These are phyloP conservation scores for Paragyromitra xinjiangensis DNA, from an alignment of 495 filamentous ascomycete genomes.

Conservation along the genomic window DNA sequence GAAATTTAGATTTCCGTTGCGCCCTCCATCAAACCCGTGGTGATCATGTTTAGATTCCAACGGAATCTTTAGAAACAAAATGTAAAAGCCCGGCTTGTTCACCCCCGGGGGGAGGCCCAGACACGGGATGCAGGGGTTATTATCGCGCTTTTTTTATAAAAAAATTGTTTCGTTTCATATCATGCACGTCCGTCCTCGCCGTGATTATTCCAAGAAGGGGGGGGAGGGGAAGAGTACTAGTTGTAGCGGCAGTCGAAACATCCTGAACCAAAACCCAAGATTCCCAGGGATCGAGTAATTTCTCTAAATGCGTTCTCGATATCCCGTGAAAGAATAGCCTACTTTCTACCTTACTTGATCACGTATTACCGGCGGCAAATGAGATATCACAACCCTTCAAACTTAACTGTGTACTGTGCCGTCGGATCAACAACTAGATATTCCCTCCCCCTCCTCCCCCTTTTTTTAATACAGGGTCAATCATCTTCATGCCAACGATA, in stretches of 20 bases:
- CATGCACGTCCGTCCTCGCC: constrained; percentile 18
- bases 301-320: constrained; percentile 2
- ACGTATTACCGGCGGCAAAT: constrained; percentile 33
- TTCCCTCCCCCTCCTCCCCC: not conserved
- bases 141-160: not conserved
- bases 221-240: not conserved
- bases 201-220: constrained; percentile 13
- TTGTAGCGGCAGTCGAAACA: constrained; percentile 1
- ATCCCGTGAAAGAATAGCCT: constrained; percentile 37
- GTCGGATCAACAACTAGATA: constrained; percentile 24
- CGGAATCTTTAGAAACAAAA: not conserved
- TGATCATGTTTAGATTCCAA: not conserved
- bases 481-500: constrained; percentile 39
- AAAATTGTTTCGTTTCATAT: constrained; percentile 42
- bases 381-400: constrained; percentile 37
- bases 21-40: not conserved
- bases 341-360: constrained; percentile 27
- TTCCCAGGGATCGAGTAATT: constrained; percentile 27
- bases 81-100: not conserved
- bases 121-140: constrained; percentile 24
- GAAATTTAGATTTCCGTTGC: constrained; percentile 13
- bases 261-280: constrained; percentile 23
- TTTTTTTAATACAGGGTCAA: constrained; percentile 32
- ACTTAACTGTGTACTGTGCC: constrained; percentile 26
- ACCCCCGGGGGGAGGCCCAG: not conserved